Evolutionary conservation across 164 flowering plant genomes (phyloP), one percentile per base, ranked within the genome.

Genomic region (Magnolia sinica): DNA sequence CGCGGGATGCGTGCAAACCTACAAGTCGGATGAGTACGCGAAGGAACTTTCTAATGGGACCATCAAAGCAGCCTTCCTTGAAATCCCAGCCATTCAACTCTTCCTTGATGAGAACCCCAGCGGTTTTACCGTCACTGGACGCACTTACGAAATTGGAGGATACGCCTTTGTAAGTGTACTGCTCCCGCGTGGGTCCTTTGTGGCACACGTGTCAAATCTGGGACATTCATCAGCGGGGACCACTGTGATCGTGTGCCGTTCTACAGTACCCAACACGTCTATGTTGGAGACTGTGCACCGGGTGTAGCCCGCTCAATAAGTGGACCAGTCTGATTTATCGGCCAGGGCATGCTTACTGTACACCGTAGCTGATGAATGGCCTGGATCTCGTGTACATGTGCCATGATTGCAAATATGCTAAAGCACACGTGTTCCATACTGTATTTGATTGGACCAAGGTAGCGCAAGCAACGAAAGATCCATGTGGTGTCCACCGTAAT

Each of bases 11-110:
- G 37, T 70, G 23, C 8, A 70, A 24, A 18, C 4, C 3, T 37
- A 65, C 58, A 4, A 3, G 0, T 65, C 61, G 3, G 70, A 71
- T 16, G 22, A 72, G 29, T 72, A 66, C 55, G 14, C 73, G 13
- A 52, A 16, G 0, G 73, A 31, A 6, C 55, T 79, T 27, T 23
- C 7, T 1, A 66, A 9, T 16, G 73, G 65, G n/a, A 24, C 18
- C 7, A 76, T 79, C 63, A 19, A 22, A 14, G 78, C 82, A 2
- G 82, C 78, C 14, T 79, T 79, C 51, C 59, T 76, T 3, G 82
- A 76, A 45, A n/a, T 76, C 7, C 76, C 76, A 9, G 65, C 65
- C 31, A 50, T 66, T 27, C 64, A 64, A 50, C 8, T 72, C 2
- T 59, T 72, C 65, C 45, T 72, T 6, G 18, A 70, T 58, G 50